Percentiles rank a stretch among this genome's conserved stretches.
Conservation (phyloP, 106 monocot species). For the Acorus calamus region DNA sequence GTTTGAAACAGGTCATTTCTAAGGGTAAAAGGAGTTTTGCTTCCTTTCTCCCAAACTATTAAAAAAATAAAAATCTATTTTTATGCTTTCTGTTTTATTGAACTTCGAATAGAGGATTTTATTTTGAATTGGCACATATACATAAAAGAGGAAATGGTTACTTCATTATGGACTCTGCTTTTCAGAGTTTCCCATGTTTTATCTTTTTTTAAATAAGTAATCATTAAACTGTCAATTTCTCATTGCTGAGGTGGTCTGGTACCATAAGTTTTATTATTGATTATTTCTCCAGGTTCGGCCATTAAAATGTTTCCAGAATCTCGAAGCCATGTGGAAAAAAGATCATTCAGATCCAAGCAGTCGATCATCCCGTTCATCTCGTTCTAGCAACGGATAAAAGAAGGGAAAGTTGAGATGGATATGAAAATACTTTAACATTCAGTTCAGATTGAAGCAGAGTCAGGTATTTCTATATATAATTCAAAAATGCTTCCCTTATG, state of each 20-base stretch:
- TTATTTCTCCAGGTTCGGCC: conserved; percentile 44
- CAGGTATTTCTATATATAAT: too few relatives aligned
- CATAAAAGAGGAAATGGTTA: not conserved
- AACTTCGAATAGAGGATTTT: too few relatives aligned
- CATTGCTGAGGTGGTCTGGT: not conserved
- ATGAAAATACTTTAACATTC: too few relatives aligned
- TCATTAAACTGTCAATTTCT: not conserved
- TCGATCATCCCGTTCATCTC: conserved; percentile 43
- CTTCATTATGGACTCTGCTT: not conserved
- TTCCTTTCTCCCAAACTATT: too few relatives aligned
- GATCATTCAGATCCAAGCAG: conserved; percentile 44
- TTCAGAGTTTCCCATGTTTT: not conserved
- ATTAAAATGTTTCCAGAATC: conserved; percentile 65
- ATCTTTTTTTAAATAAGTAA: not conserved
- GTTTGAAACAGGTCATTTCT: too few relatives aligned
- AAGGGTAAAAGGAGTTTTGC: too few relatives aligned
- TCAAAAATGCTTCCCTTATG: too few relatives aligned
- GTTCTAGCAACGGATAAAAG: conserved; percentile 10
- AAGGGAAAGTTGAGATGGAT: not conserved
- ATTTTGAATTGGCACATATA: too few relatives aligned
- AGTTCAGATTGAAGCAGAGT: too few relatives aligned
- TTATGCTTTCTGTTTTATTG: too few relatives aligned
- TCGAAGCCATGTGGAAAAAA: conserved; percentile 74
- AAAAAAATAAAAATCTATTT: too few relatives aligned
- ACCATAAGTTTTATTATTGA: conserved; percentile 1